Evolutionary conservation across 73 alveolate genomes (phyloP).

Genomic region (Tetrahymena thermophila): DNA sequence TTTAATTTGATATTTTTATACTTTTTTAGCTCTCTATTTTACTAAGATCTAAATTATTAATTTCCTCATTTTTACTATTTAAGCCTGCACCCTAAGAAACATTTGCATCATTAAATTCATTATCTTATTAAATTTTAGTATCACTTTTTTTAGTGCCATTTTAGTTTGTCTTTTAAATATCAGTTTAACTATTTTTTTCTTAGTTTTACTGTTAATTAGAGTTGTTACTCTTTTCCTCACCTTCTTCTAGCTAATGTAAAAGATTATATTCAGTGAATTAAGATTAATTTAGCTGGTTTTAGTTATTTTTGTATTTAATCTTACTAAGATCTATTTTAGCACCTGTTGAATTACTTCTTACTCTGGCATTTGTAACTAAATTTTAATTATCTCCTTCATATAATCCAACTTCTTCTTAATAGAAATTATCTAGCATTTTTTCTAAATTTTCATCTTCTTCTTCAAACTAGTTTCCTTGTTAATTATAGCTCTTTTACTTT

Average conservation of each 20-base stretch:
- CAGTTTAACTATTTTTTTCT: background rate
- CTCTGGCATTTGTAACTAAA: background rate
- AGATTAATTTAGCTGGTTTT: background rate
- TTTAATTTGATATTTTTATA: background rate
- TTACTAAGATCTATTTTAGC: background rate
- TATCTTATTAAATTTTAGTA: background rate
- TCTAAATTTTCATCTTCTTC: background rate
- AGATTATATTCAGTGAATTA: background rate
- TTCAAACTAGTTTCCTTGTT: background rate
- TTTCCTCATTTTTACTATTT: background rate
- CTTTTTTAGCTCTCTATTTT: background rate
- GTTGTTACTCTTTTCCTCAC: background rate
- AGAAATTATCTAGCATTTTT: background rate
- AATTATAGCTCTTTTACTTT: background rate
- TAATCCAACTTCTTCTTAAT: background rate
- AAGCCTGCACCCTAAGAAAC: background rate
- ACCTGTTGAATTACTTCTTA: background rate
- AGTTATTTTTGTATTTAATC: background rate
- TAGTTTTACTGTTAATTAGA: background rate
- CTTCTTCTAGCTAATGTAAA: background rate
- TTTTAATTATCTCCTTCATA: background rate
- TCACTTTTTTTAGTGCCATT: background rate
- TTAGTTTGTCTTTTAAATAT: background rate
- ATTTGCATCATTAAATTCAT: background rate
- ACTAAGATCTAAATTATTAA: background rate